Conservation (phyloP, 352 stramenopile species). For the Phytophthora kernoviae region DNA sequence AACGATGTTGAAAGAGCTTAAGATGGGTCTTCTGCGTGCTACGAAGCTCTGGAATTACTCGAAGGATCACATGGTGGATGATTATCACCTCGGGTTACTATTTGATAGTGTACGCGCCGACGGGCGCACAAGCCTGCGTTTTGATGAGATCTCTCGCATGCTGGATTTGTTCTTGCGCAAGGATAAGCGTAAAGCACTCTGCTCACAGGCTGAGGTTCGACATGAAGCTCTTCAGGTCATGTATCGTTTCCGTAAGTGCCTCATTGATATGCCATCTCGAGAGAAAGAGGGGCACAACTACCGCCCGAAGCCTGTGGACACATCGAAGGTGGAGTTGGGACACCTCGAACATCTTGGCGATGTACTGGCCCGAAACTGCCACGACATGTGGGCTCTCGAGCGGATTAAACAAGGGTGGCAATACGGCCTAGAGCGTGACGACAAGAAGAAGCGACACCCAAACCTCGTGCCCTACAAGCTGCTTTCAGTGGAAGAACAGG, state of each 20-base stretch:
- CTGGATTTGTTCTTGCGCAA: constrained; percentile 84
- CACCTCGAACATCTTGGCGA: constrained; percentile 76
- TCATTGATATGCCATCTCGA: constrained; percentile 89
- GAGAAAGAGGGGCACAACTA: constrained; percentile 91
- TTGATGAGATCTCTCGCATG: constrained; percentile 87
- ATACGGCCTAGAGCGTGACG: constrained; percentile 72
- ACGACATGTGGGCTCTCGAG: constrained; percentile 88
- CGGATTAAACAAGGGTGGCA: constrained; percentile 86
- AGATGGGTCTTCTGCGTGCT: constrained; percentile 68
- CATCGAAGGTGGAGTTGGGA: constrained; percentile 68
- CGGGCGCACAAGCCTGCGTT: constrained; percentile 74
- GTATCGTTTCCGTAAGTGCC: constrained; percentile 87
- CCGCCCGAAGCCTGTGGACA: constrained; percentile 84
- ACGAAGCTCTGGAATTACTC: constrained; percentile 87
- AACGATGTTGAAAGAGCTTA: constrained; percentile 75
- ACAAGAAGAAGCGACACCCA: constrained; percentile 75
- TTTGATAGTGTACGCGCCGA: constrained; percentile 80
- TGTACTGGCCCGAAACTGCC: constrained; percentile 82
- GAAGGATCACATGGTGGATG: constrained; percentile 76
- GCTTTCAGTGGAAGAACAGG: constrained; percentile 80
- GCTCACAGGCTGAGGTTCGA: constrained; percentile 73
- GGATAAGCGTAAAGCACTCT: constrained; percentile 71
- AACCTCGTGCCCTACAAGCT: constrained; percentile 86
- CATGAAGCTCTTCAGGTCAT: constrained; percentile 85
- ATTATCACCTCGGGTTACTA: constrained; percentile 83